phyloP scores from a whole-genome alignment of 441 rosid species.

The Adansonia madagascariensis region DNA sequence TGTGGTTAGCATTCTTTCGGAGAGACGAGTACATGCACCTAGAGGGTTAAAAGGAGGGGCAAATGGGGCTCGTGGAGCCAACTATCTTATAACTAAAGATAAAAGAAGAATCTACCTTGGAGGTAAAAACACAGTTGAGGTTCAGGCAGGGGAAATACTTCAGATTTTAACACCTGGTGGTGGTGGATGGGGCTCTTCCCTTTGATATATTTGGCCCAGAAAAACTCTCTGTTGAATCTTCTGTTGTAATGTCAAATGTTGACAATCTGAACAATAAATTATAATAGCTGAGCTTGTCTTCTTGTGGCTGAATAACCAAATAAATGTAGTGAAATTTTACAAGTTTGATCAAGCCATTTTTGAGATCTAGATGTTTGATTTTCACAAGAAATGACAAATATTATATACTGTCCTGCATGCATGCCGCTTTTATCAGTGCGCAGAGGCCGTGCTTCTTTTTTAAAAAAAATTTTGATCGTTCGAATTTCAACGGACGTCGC shows the following conservation, averaged over 20 bases:
- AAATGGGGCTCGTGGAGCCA: conserved; percentile 82
- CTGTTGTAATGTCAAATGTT: conserved; percentile 6
- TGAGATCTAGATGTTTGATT: background rate
- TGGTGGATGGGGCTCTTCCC: conserved; percentile 75
- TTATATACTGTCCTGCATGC: background rate
- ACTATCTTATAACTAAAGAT: conserved; percentile 66
- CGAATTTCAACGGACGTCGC: no score
- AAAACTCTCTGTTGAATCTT: conserved; percentile 7
- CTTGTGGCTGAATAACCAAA: conserved; percentile 1
- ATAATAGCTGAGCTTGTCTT: background rate
- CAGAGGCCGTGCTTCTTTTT: no score
- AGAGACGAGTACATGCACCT: conserved; percentile 91
- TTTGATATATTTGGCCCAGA: conserved; percentile 15
- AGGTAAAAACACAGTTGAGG: conserved; percentile 79
- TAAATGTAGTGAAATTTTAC: background rate
- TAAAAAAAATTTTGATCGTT: no score
- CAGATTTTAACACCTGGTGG: conserved; percentile 92
- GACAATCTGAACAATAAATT: background rate
- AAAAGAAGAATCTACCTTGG: conserved; percentile 68
- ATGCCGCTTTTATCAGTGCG: no score
- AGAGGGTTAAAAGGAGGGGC: conserved; percentile 78
- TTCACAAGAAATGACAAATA: background rate
- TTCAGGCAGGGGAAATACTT: conserved; percentile 77
- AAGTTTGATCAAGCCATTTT: background rate
- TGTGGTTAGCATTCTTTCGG: conserved; percentile 85